A percentile compares a stretch with the other conserved stretches of the same genome.
Evolutionary conservation across 1,284 basidiomycete genomes (phyloP).

Genomic region (Papiliotrema fonsecae): DNA sequence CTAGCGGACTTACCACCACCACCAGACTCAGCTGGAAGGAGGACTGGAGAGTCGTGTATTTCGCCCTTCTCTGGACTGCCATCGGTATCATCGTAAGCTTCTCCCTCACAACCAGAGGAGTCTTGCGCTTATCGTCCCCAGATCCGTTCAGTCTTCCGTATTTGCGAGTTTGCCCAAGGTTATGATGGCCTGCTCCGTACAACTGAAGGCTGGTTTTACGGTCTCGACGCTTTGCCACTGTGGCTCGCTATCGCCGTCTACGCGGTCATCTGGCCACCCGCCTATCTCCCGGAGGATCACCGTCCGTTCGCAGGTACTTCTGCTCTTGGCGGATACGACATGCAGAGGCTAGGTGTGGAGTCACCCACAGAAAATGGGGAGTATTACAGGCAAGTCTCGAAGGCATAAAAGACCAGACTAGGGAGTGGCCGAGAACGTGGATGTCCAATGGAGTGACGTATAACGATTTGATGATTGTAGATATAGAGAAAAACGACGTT

Average conservation of each 20-base stretch:
- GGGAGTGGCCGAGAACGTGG: too few relatives aligned
- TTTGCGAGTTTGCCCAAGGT: slow-evolving; percentile 62
- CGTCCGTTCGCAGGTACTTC: neutral
- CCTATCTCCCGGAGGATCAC: neutral
- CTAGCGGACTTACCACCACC: slow-evolving; percentile 36
- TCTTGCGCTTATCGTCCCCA: neutral
- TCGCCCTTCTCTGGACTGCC: slow-evolving; percentile 56
- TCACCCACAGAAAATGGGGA: too few relatives aligned
- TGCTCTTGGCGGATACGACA: neutral
- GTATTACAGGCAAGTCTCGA: too few relatives aligned
- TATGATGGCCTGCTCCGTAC: slow-evolving; percentile 61
- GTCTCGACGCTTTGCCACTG: slow-evolving; percentile 56
- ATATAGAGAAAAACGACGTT: too few relatives aligned
- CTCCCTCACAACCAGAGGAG: neutral
- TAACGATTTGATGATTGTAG: too few relatives aligned
- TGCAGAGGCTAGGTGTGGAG: neutral
- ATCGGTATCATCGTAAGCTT: slow-evolving; percentile 57
- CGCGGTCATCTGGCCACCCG: slow-evolving; percentile 31
- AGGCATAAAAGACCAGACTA: too few relatives aligned
- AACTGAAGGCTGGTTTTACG: slow-evolving; percentile 61
- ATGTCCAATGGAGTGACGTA: too few relatives aligned
- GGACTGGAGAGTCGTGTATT: slow-evolving; percentile 60
- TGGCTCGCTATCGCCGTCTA: slow-evolving; percentile 55
- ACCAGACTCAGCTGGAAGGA: slow-evolving; percentile 47
- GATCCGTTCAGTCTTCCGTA: slow-evolving; percentile 63